Evolutionary conservation across 495 filamentous ascomycete genomes (phyloP), one percentile per base, ranked within the genome.

Genomic region (Filosporella fistucella): DNA sequence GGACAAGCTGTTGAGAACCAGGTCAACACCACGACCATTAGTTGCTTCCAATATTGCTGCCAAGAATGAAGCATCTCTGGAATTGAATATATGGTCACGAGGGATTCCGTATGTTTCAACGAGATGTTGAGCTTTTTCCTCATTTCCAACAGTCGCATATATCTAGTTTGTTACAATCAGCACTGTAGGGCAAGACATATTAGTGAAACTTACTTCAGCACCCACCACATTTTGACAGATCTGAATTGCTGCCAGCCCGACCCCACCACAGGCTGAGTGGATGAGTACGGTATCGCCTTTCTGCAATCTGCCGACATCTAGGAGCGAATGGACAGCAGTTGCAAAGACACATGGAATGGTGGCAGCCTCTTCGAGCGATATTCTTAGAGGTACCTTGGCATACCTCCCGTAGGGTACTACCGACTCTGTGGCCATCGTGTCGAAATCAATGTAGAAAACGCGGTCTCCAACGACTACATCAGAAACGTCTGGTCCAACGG

Each of bases 171-270:
- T n/a, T n/a, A n/a, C n/a, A n/a, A n/a, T n/a, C n/a, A n/a, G n/a
- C n/a, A n/a, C n/a, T n/a, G n/a, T n/a, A n/a, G n/a, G n/a, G n/a
- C n/a, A n/a, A n/a, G n/a, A n/a, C n/a, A n/a, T n/a, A n/a, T n/a
- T n/a, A n/a, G 32, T 35, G 32, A 17, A 13, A 58, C 72, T 82
- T 14, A 85, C 63, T 47, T 78, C 69, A 3, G 77, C 76, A 0
- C 76, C 77, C 17, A 76, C 49, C 54, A 69, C 65, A 28, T 77
- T 70, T 0, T 76, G 72, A 0, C 84, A 42, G 24, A 64, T 60
- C 32, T 14, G n/a, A 40, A 84, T 76, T 8, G 79, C 72, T 8
- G 78, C 79, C 55, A 82, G 79, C 2, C 80, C 81, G 1, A 84
- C 67, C 2, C 67, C 76, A n/a, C 39, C 39, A 13, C 21, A n/a